Evolutionary conservation across 2,329 filamentous ascomycete genomes (phyloP).

Genomic region (Arachnomyces sp.): DNA sequence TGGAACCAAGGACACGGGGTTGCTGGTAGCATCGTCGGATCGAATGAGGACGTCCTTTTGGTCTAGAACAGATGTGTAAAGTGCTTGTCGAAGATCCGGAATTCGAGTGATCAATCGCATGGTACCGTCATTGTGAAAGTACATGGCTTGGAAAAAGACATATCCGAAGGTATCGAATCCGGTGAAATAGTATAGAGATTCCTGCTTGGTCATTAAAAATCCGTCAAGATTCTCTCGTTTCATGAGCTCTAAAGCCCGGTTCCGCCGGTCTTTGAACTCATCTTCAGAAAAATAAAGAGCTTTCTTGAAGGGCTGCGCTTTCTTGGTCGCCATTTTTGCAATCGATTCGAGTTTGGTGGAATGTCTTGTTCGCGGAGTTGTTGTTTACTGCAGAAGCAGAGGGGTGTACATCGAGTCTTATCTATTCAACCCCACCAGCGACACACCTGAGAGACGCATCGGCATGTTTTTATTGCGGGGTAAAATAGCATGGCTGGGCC

Average conservation of each 20-base stretch:
- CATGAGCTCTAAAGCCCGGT: slow-evolving; percentile 21
- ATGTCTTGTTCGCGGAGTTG: too few relatives aligned
- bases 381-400: too few relatives aligned
- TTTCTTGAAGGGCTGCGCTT: slow-evolving; percentile 22
- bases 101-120: slow-evolving; percentile 25
- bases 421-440: too few relatives aligned
- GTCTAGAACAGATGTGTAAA: slow-evolving; percentile 26
- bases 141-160: slow-evolving; percentile 32
- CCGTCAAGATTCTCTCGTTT: slow-evolving; percentile 27
- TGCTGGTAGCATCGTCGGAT: slow-evolving; percentile 22
- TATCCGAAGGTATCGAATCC: slow-evolving; percentile 31
- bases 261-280: slow-evolving; percentile 19
- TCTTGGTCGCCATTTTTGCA: too few relatives aligned
- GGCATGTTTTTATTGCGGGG: too few relatives aligned
- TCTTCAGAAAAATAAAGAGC: slow-evolving; percentile 21
- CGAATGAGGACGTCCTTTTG: slow-evolving; percentile 24
- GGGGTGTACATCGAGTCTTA: too few relatives aligned
- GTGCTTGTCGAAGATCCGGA: slow-evolving; percentile 25
- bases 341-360: too few relatives aligned
- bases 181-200: slow-evolving; percentile 25
- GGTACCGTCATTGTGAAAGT: slow-evolving; percentile 27
- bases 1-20: slow-evolving; percentile 25
- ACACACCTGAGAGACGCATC: too few relatives aligned
- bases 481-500: too few relatives aligned
- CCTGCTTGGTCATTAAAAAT: slow-evolving; percentile 29